These are phyloP conservation scores for Tylopilus plumbeoviolaceoides DNA, from an alignment of 768 basidiomycete genomes.

Conservation along the genomic window DNA sequence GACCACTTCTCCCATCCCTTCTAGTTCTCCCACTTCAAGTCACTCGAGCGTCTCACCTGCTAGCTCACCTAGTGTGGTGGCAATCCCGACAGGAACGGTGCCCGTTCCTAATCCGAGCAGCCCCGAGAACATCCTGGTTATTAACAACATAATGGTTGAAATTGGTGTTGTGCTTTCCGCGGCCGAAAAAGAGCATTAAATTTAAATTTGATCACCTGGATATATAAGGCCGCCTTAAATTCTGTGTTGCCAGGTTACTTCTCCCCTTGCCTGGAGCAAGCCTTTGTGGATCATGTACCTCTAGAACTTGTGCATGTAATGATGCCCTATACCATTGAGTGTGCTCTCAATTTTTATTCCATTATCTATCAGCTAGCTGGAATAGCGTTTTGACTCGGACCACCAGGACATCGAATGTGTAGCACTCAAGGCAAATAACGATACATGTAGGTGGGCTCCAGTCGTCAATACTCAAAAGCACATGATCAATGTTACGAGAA, in stretches of 20 bases:
- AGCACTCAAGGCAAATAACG: neutral
- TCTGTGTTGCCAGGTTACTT: neutral
- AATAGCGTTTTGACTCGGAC: neutral
- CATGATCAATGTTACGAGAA: constrained; percentile 17
- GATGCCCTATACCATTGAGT: constrained; percentile 22
- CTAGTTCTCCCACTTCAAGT: constrained; percentile 18
- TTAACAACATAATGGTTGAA: constrained; percentile 36
- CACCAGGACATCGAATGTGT: neutral
- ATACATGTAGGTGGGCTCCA: too few species aligned
- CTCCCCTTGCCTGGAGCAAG: constrained; percentile 9
- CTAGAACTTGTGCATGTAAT: constrained; percentile 3
- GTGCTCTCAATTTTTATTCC: constrained; percentile 3
- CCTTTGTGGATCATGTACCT: neutral
- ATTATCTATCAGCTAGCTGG: neutral
- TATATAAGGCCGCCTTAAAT: neutral
- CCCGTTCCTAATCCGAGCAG: constrained; percentile 29
- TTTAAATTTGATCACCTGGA: neutral
- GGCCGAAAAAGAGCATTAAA: constrained; percentile 3
- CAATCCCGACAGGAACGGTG: constrained; percentile 21
- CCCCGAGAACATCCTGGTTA: constrained; percentile 32
- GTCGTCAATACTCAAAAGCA: neutral
- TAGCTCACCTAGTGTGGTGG: constrained; percentile 24
- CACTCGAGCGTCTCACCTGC: constrained; percentile 8
- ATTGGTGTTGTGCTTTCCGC: constrained; percentile 22
- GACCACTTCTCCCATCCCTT: constrained; percentile 3